Evolutionary conservation across 106 monocot species (phyloP).

Genomic region (Cymbidium sinense): DNA sequence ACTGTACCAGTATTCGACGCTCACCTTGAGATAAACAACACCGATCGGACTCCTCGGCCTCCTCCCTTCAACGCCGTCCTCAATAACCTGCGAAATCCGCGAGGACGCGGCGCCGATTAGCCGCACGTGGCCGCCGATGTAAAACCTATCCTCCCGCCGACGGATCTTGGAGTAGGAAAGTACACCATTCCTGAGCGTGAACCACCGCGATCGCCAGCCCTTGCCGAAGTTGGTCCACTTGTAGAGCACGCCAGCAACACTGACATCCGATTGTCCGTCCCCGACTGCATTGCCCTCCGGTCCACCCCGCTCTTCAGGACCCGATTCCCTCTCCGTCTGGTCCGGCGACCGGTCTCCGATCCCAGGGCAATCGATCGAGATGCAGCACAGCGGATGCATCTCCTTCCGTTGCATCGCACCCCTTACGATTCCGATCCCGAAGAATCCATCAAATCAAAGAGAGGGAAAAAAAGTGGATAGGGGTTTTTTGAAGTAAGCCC

Average conservation of each 20-base stretch:
- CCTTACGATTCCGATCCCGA: conserved; percentile 1
- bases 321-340: not conserved
- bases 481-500: not conserved
- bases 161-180: conserved; percentile 45
- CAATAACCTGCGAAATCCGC: not conserved
- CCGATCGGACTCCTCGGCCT: conserved; percentile 17
- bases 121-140: conserved; percentile 35
- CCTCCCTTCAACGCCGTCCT: not conserved
- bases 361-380: conserved; percentile 25
- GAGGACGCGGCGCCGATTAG: conserved; percentile 40
- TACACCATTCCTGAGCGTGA: conserved; percentile 10
- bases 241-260: conserved; percentile 39
- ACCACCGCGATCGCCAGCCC: conserved; percentile 18
- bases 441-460: conserved; percentile 8
- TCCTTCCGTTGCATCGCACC: conserved; percentile 23
- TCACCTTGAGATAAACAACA: conserved; percentile 51
- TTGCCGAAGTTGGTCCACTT: conserved; percentile 51
- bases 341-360: conserved; percentile 1
- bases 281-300: conserved; percentile 6
- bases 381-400: conserved; percentile 44
- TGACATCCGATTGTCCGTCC: conserved; percentile 15
- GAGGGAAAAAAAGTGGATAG: not conserved
- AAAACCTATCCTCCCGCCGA: conserved; percentile 48
- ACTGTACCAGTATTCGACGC: not conserved
- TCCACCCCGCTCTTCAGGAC: not conserved